These are phyloP conservation scores for Coemansia sp. DNA, from an alignment of 192 early-diverging fungal species.

Conservation along the genomic window DNA sequence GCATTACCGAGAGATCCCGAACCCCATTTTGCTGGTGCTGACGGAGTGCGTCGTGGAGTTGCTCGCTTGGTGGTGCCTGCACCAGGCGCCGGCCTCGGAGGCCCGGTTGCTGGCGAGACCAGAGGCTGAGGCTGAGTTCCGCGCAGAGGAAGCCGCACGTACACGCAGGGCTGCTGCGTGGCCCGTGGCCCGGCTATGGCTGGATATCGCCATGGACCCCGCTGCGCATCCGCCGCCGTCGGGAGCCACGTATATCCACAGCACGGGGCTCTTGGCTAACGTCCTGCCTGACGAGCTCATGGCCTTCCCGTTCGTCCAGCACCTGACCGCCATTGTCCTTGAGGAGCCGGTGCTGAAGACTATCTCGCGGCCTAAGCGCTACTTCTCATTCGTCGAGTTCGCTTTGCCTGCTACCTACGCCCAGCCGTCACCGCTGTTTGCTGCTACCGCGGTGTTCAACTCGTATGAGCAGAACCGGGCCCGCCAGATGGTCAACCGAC, in stretches of 20 bases:
- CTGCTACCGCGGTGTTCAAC: conserved; percentile 66
- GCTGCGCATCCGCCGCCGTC: conserved; percentile 9
- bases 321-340: conserved; percentile 62
- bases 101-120: conserved; percentile 21
- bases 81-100: conserved; percentile 21
- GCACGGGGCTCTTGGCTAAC: conserved; percentile 51
- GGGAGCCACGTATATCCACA: conserved; percentile 42
- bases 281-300: conserved; percentile 54
- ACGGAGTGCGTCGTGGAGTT: conserved; percentile 53
- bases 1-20: conserved; percentile 55
- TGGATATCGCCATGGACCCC: conserved; percentile 47
- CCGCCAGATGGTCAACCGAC: conserved; percentile 64
- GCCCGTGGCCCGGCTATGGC: conserved; percentile 38
- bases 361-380: conserved; percentile 53
- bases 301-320: conserved; percentile 57
- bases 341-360: conserved; percentile 63
- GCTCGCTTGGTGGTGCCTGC: conserved; percentile 57
- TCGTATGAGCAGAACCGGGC: conserved; percentile 57
- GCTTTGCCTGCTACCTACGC: conserved; percentile 30
- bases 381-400: conserved; percentile 55
- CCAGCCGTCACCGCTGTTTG: conserved; percentile 20
- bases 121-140: conserved; percentile 34
- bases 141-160: conserved; percentile 34
- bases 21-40: conserved; percentile 45
- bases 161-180: conserved; percentile 26